Evolutionary conservation across 345 rosid genomes (phyloP), one percentile per base, ranked within the genome.

Genomic region (Combretum micranthum): DNA sequence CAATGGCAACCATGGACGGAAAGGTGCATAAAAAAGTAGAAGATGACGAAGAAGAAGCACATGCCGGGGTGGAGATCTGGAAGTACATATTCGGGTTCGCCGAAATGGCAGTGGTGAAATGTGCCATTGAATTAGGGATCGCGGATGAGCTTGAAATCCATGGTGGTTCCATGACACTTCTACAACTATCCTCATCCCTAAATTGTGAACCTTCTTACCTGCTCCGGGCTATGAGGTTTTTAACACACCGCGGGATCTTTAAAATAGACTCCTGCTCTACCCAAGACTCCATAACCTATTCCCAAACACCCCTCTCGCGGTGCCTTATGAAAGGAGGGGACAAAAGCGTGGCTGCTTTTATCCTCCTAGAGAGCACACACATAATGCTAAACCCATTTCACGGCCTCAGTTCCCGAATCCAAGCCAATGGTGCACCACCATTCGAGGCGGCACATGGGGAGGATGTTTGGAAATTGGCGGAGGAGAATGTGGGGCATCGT

Each of bases 301-400:
- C 23, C 26, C 44, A 20, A 17, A 65, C 57, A 3, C 63, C 63
- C 0, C 63, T 65, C 4, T 65, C 58, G 16, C 25, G 57, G 21
- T 45, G 56, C 39, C 57, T 64, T 6, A n/a, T 57, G n/a, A 23
- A 18, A 23, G 25, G 44, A 19, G 50, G 44, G 4, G 43, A 43
- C 16, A 13, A 25, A 13, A 42, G 56, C 50, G 42, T 64, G 63
- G 63, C 63, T 8, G 62, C 15, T 14, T 22, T 49, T 1, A 23
- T 64, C 19, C 44, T 64, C 13, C 22, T 64, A 3, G 57, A 56
- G 62, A 23, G 56, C 63, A 57, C 48, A 50, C 57, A 13, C 10
- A 43, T 52, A 12, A 64, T 64, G 69, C 21, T 64, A 15, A 55
- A 20, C 19, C 52, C 69, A 11, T 74, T 72, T 76, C 68, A 50